phyloP scores from a whole-genome alignment of 2,329 filamentous ascomycete genomes.

The Pseudonectria foliicola region DNA sequence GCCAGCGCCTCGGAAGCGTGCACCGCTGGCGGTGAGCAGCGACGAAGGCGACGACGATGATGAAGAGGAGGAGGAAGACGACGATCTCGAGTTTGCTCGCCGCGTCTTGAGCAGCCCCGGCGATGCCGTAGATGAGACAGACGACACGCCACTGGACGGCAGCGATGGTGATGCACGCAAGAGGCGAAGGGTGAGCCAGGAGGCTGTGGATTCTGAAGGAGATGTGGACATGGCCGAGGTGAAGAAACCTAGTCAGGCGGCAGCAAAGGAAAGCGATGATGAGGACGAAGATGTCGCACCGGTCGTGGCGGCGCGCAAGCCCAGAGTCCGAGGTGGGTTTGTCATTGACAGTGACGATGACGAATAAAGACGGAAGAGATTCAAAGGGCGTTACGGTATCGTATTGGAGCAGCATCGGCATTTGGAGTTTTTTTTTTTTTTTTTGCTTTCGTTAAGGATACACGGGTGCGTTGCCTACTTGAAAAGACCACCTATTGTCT shows the following conservation, averaged over 20 bases:
- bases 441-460: no score
- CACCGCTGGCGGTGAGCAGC: constrained; percentile 16
- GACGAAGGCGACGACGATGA: constrained; percentile 22
- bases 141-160: constrained; percentile 23
- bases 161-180: constrained; percentile 31
- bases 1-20: constrained; percentile 22
- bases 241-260: constrained; percentile 10
- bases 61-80: constrained; percentile 19
- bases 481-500: not conserved
- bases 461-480: no score
- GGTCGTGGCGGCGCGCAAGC: constrained; percentile 27
- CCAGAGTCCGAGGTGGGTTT: constrained; percentile 45
- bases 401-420: no score
- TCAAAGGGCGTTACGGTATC: not conserved
- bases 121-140: constrained; percentile 17
- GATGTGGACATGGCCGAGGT: constrained; percentile 23
- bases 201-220: constrained; percentile 11
- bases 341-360: constrained; percentile 55
- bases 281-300: constrained; percentile 25
- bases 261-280: constrained; percentile 10
- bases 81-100: constrained; percentile 13
- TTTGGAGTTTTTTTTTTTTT: no score
- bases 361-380: constrained; percentile 26
- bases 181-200: constrained; percentile 27
- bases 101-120: constrained; percentile 19